A percentile compares a stretch with the other conserved stretches of the same genome.
Conservation (phyloP, 2,329 filamentous ascomycete genomes). For the Plenodomus biglobosus region DNA sequence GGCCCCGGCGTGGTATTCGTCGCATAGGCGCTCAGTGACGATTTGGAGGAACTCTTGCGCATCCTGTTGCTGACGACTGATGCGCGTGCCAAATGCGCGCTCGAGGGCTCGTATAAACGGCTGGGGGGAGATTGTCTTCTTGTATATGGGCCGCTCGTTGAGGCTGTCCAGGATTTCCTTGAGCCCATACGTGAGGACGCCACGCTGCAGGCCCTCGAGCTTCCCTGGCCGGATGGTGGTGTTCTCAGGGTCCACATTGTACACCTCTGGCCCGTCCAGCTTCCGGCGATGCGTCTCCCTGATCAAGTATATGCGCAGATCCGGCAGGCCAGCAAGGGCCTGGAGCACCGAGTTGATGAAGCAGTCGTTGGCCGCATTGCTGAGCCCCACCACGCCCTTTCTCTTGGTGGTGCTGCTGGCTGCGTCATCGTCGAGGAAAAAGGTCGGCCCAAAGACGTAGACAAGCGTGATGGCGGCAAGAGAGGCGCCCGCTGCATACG, state of each 20-base stretch:
- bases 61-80: conserved; percentile 94
- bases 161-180: conserved; percentile 91
- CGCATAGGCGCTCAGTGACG: conserved; percentile 85
- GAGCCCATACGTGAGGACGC: conserved; percentile 79
- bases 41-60: conserved; percentile 97
- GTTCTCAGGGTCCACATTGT: conserved; percentile 61
- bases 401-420: conserved; percentile 59
- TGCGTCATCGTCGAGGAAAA: conserved; percentile 84
- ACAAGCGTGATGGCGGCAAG: conserved; percentile 92
- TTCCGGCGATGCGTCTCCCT: conserved; percentile 82
- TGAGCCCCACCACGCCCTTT: conserved; percentile 82
- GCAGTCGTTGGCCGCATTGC: conserved; percentile 82
- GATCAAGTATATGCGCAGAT: conserved; percentile 88
- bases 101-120: conserved; percentile 83
- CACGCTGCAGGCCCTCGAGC: conserved; percentile 68
- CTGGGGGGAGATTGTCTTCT: conserved; percentile 88
- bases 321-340: conserved; percentile 84
- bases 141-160: conserved; percentile 90
- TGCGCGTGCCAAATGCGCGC: conserved; percentile 81
- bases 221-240: conserved; percentile 50
- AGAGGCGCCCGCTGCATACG: conserved; percentile 92
- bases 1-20: conserved; percentile 87
- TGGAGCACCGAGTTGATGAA: conserved; percentile 93
- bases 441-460: conserved; percentile 98
- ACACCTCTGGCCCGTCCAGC: conserved; percentile 76